These are phyloP conservation scores for Kuraishia ogatae DNA, from an alignment of 805 yeast species.

Conservation along the genomic window DNA sequence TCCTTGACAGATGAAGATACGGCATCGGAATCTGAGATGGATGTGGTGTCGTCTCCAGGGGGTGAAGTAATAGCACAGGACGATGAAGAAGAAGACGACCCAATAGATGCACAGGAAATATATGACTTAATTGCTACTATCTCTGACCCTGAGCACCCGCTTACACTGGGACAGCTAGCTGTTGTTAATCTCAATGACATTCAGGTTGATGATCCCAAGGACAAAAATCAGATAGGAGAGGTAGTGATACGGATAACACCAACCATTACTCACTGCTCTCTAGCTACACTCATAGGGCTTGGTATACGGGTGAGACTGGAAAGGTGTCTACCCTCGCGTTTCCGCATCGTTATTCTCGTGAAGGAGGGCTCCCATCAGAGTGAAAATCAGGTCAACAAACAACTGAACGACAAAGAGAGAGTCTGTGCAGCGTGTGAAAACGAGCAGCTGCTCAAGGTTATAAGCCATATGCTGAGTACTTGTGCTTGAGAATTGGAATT, in stretches of 20 bases:
- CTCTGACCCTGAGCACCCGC: slow-evolving; percentile 96
- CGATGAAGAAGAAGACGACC: slow-evolving; percentile 40
- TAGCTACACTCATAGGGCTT: slow-evolving; percentile 91
- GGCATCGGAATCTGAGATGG: slow-evolving; percentile 1
- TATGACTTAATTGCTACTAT: slow-evolving; percentile 79
- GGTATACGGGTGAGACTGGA: slow-evolving; percentile 91
- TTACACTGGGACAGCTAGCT: slow-evolving; percentile 87
- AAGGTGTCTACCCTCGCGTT: slow-evolving; percentile 78
- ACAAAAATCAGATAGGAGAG: slow-evolving; percentile 51
- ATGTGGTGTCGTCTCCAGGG: background rate
- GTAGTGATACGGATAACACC: slow-evolving; percentile 86
- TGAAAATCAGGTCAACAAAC: slow-evolving; percentile 93
- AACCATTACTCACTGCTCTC: slow-evolving; percentile 93
- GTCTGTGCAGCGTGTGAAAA: slow-evolving; percentile 99
- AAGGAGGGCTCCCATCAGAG: slow-evolving; percentile 95
- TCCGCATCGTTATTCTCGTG: slow-evolving; percentile 67
- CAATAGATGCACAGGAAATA: slow-evolving; percentile 83
- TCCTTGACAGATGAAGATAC: slow-evolving; percentile 9
- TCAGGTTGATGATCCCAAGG: slow-evolving; percentile 50
- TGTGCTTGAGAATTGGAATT: slow-evolving; percentile 44
- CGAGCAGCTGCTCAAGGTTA: slow-evolving; percentile 83
- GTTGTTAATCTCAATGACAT: slow-evolving; percentile 86
- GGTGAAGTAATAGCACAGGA: background rate
- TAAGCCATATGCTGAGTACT: slow-evolving; percentile 83
- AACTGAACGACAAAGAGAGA: slow-evolving; percentile 92